Base-by-base conservation (phyloP, 805 yeast genomes). In the Grigorovia jiainica region DNA sequence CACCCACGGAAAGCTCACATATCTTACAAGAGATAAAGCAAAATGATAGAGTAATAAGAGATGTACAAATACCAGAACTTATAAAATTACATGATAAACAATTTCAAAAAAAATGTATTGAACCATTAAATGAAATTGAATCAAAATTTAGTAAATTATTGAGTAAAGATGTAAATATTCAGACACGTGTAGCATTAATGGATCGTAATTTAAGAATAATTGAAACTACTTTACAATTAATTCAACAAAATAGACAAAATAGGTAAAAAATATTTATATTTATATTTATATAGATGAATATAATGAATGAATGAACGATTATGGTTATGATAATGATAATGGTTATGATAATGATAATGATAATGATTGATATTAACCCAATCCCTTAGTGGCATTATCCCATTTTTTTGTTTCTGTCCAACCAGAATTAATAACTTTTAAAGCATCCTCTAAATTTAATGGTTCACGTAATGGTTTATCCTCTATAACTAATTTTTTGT, bases 401-500 rank as follows among this genome's bases (percentile, higher is more conserved):
- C 92, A 89, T 49, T 77, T 75, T 39, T 80, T 86, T 18, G 77
- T 77, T 45, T 78, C 79, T 13, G 73, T 71, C 97, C 97, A 89
- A 16, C 96, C 96, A 3, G 82, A 75, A 52, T 85, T 78, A 34
- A 89, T 72, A 19, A 89, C 74, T 48, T 73, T 72, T 40, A 87
- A 57, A 34, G 83, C 76, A 57, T 87, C 95, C 44, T 67, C 69
- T 52, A 90, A 71, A 59, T 84, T 86, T 63, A 90, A 67, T 13
- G 87, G 84, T 43, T 68, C 68, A 52, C 76, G 79, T 52, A 90
- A 69, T 6, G 75, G 70, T 51, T 78, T 78, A 30, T 80, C 79
- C 53, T 82, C 80, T 35, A 80, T 75, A 21, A 89, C 82, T 51
- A 90, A 65, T 48, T 73, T 73, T 43, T 72, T 72, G 60, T 87